Conservation (phyloP, 2,329 filamentous ascomycete genomes). For the Fusarium goolgardi region DNA sequence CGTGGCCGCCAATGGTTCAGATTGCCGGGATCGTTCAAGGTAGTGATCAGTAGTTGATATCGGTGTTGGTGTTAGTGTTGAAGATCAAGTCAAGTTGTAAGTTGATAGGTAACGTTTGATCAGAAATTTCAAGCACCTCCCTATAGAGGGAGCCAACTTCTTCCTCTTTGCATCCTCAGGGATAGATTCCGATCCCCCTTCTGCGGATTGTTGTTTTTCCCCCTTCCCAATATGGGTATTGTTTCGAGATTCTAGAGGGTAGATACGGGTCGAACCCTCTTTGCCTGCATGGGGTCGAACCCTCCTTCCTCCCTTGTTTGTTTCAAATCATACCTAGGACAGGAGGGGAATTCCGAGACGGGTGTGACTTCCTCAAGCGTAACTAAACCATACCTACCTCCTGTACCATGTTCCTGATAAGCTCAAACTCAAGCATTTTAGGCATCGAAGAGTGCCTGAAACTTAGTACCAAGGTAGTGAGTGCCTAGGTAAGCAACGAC, state of each 20-base stretch:
- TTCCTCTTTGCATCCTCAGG: neutral
- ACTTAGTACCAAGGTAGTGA: neutral
- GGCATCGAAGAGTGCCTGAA: neutral
- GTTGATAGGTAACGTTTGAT: slow-evolving; percentile 17
- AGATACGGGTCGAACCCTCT: neutral
- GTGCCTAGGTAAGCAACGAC: neutral
- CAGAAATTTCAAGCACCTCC: slow-evolving; percentile 20
- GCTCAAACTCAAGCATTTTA: neutral
- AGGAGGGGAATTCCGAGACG: neutral
- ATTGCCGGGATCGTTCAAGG: slow-evolving; percentile 17
- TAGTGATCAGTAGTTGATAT: neutral
- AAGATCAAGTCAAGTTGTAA: neutral
- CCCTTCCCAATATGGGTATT: slow-evolving; percentile 5
- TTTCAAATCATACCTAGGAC: neutral
- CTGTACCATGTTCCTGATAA: neutral
- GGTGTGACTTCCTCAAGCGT: neutral
- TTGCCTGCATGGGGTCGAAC: neutral
- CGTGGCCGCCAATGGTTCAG: slow-evolving; percentile 18
- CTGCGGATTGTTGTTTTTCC: neutral
- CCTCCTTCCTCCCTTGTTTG: neutral
- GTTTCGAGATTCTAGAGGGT: neutral
- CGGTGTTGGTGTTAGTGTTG: neutral
- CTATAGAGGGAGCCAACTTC: slow-evolving; percentile 23
- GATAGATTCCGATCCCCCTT: neutral
- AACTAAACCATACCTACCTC: neutral